phyloP scores from a whole-genome alignment of 2,329 filamentous ascomycete species.

The Hypoxylon sp. region DNA sequence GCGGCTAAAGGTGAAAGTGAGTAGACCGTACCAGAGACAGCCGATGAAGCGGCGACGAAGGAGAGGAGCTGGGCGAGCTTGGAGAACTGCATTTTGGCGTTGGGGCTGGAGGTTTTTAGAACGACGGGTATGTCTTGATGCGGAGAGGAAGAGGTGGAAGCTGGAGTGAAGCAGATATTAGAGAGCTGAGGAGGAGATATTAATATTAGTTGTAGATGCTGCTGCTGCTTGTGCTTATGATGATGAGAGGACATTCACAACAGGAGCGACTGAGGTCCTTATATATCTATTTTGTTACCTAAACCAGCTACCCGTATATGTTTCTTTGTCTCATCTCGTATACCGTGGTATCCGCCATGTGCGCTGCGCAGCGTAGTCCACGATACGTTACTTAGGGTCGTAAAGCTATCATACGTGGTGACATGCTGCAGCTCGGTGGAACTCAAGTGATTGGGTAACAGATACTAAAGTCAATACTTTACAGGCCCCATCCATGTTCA shows the following conservation, averaged over 20 bases:
- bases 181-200: slow-evolving; percentile 19
- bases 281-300: slow-evolving; percentile 36
- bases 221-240: slow-evolving; percentile 20
- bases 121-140: not conserved
- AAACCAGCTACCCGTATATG: slow-evolving; percentile 12
- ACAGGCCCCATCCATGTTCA: slow-evolving; percentile 32
- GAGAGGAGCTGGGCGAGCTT: slow-evolving; percentile 51
- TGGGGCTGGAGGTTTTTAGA: slow-evolving; percentile 7
- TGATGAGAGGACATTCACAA: slow-evolving; percentile 26
- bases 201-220: slow-evolving; percentile 37
- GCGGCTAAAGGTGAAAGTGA: not conserved
- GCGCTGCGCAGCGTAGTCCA: slow-evolving; percentile 19
- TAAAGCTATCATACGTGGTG: slow-evolving; percentile 42
- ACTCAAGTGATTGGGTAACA: slow-evolving; percentile 17
- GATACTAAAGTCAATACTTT: slow-evolving; percentile 5
- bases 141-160: slow-evolving; percentile 11
- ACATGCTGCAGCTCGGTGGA: slow-evolving; percentile 40
- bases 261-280: slow-evolving; percentile 29
- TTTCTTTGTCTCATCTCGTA: slow-evolving; percentile 34
- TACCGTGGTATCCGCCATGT: slow-evolving; percentile 26
- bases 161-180: slow-evolving; percentile 29
- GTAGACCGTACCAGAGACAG: slow-evolving; percentile 47
- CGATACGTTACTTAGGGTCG: slow-evolving; percentile 41
- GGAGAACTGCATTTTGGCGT: slow-evolving; percentile 53
- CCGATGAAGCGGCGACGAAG: slow-evolving; percentile 49